Conservation (phyloP, 305 asterid species). For the Ajuga reptans region DNA sequence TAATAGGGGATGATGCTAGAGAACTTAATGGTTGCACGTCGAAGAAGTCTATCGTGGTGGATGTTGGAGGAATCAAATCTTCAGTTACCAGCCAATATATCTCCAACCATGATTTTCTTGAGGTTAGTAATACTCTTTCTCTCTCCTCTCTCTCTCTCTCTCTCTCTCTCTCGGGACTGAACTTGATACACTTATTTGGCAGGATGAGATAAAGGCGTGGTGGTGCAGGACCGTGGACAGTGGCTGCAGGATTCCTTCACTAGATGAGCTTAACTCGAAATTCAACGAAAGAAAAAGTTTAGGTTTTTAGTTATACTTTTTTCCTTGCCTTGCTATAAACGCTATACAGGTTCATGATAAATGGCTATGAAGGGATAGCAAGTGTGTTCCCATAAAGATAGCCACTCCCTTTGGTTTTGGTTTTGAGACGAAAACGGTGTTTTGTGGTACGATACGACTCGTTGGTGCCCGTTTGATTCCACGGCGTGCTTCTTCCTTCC, state of each 20-base stretch:
- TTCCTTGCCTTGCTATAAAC: background rate
- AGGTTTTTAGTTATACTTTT: conserved; percentile 32
- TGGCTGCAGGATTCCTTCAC: conserved; percentile 41
- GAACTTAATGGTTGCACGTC: conserved; percentile 23
- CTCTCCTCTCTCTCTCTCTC: background rate
- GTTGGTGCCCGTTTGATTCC: no score
- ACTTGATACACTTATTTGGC: background rate
- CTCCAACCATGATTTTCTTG: conserved; percentile 64
- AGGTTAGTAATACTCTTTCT: conserved; percentile 49
- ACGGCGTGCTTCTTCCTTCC: no score
- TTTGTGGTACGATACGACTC: background rate
- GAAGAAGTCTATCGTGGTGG: conserved; percentile 36
- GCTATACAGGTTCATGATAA: background rate
- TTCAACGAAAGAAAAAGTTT: conserved; percentile 28
- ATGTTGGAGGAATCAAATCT: conserved; percentile 52
- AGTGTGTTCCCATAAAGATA: background rate
- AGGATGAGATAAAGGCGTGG: conserved; percentile 71
- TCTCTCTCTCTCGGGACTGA: background rate
- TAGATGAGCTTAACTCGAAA: conserved; percentile 41
- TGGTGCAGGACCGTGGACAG: conserved; percentile 38
- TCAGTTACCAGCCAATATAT: conserved; percentile 43
- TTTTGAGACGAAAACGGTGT: no score
- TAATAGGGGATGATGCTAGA: conserved; percentile 28
- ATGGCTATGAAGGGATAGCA: background rate
- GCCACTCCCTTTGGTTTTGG: background rate